Base-by-base conservation (phyloP, 1,284 basidiomycete genomes). In the Clitocybe nebularis region DNA sequence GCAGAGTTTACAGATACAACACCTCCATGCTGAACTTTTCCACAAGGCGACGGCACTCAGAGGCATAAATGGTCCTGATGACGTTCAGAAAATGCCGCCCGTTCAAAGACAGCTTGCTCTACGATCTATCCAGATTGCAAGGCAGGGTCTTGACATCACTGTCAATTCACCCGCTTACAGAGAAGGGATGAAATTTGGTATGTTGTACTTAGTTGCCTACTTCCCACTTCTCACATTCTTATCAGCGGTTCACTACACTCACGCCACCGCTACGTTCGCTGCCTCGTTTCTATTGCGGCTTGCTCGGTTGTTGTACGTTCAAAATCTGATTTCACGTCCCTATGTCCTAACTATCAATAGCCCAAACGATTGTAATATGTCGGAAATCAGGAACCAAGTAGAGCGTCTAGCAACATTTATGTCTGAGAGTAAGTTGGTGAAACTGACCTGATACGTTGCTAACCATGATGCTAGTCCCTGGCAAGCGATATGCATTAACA, bases 201-300 rank as follows among this genome's bases (percentile, higher is more conserved):
- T 41, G n/a, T 75, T 62, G 37, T 33, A 25, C 29, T 28, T 38
- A 28, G 38, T 24, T 34, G 30, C 13, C 26, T 16, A 41, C 9
- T 41, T 13, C 33, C 41, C 7, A 7, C 10, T 41, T 7, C 34
- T 45, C 47, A 36, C 45, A 43, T 49, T 36, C 52, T 11, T 56
- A 44, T 47, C 56, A 89, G 91, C 87, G 23, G 89, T 92, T 25
- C 84, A 89, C 56, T 92, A 91, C 56, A 89, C 89, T 5, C 90
- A 95, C 59, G 89, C 89, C 35, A 91, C 90, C 26, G 93, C 93
- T 2, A 93, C 92, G 0, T 96, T 96, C 63, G 81, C 89, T 14
- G 92, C 90, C 10, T 89, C 90, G 3, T 89, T 95, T 62, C 68
- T 95, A 45, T 74, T 96, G 44, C 84, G 93, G 35, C 72, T 95